These are phyloP conservation scores for Monosporascus sp. DNA, from an alignment of 2,329 filamentous ascomycete genomes.

Conservation along the genomic window DNA sequence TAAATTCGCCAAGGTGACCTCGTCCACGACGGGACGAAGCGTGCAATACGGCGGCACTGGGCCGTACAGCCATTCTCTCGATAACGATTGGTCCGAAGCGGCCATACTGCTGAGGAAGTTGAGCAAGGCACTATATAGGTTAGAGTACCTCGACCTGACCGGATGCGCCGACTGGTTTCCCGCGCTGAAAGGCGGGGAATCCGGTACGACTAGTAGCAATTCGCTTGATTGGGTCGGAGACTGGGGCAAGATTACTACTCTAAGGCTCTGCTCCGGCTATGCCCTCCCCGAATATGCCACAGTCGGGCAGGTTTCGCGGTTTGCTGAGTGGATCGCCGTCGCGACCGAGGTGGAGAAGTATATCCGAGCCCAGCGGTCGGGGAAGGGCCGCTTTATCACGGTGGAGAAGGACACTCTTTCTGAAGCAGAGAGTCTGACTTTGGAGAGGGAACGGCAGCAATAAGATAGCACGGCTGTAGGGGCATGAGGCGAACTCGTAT, in stretches of 20 bases:
- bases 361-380: constrained; percentile 39
- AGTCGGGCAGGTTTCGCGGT: constrained; percentile 26
- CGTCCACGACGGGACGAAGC: constrained; percentile 33
- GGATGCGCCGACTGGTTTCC: constrained; percentile 52
- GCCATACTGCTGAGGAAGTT: constrained; percentile 49
- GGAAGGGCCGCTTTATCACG: constrained; percentile 42
- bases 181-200: constrained; percentile 34
- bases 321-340: constrained; percentile 30
- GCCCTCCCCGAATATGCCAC: constrained; percentile 28
- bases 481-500: not conserved
- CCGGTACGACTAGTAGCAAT: constrained; percentile 33
- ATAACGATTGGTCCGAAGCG: constrained; percentile 55
- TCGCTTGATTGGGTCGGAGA: constrained; percentile 47
- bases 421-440: constrained; percentile 8
- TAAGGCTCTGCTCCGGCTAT: constrained; percentile 43
- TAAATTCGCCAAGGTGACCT: constrained; percentile 40
- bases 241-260: constrained; percentile 46
- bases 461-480: not conserved
- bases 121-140: constrained; percentile 47
- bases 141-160: constrained; percentile 57
- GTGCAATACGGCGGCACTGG: constrained; percentile 51
- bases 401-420: constrained; percentile 38
- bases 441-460: constrained; percentile 7
- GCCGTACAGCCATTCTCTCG: constrained; percentile 51
- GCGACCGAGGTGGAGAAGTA: constrained; percentile 42